Base-by-base conservation (phyloP, 768 basidiomycete species). In the Termitomyces sp. region DNA sequence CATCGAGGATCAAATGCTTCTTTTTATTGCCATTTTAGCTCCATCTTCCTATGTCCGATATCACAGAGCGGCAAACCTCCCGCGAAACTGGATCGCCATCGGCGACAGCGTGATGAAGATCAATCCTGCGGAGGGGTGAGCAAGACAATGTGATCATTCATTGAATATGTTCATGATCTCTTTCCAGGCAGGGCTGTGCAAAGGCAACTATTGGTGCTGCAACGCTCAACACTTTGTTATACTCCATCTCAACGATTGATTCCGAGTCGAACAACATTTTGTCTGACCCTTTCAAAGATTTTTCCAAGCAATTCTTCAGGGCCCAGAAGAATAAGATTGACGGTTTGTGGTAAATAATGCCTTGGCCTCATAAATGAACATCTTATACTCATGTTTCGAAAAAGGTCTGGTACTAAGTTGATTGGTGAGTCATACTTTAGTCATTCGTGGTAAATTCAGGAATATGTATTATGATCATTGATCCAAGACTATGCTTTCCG, bases 71-170 rank as follows among this genome's bases (percentile, higher is more conserved):
- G 48, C 37, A 17, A 60, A 65, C 40, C 52, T 72, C 7, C 72
- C 72, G 1, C 49, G 56, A 10, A 73, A 72, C 54, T 73, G 64
- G 43, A 58, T 71, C 37, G 71, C 70, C 1, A 6, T 72, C 28
- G 72, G 71, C n/a, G 72, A 73, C 47, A 65, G 69, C 34, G 62
- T 68, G 8, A 67, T 71, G 69, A 61, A 53, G 9, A 46, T 59
- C 1, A 59, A 59, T 59, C 58, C 58, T 38, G 47, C 28, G 37
- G 52, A 57, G 19, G 59, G 45, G 58, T 59, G 15, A 34, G 44
- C n/a, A n/a, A 28, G 9, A 3, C 44, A 28, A 14, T 28, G 44
- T 43, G 19, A 21, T 41, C 15, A 15, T 52, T 47, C 34, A 21
- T 15, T 30, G 12, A 4, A 21, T 17, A 26, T 26, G 5, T 38